phyloP scores from a whole-genome alignment of 2,329 filamentous ascomycete genomes.

The Colletotrichum incanum region DNA sequence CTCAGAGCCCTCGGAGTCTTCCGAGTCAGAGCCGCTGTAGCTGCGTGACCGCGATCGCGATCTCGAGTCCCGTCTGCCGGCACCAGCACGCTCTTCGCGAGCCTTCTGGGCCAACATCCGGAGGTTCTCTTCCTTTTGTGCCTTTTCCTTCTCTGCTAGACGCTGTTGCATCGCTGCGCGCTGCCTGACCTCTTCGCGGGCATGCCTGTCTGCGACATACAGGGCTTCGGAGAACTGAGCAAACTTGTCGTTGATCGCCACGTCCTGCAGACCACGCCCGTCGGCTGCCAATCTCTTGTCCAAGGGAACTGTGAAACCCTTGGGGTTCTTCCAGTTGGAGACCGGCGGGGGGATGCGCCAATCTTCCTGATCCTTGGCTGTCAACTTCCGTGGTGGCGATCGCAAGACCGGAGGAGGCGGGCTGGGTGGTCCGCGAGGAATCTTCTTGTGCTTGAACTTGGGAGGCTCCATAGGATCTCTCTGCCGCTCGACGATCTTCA shows the following conservation, averaged over 20 bases:
- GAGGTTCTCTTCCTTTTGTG: conserved; percentile 92
- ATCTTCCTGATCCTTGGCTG: conserved; percentile 95
- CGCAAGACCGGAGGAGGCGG: conserved; percentile 96
- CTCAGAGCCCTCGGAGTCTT: conserved; percentile 77
- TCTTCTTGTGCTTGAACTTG: conserved; percentile 99
- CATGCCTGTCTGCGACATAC: conserved; percentile 94
- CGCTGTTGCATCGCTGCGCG: conserved; percentile 95
- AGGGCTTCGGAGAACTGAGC: conserved; percentile 95
- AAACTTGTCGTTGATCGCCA: conserved; percentile 98
- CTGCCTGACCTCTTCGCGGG: conserved; percentile 94
- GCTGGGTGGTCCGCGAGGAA: conserved; percentile 91
- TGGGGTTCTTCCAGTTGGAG: conserved; percentile 99
- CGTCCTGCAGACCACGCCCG: conserved; percentile 90
- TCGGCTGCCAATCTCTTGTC: conserved; percentile 97
- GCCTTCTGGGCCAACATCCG: conserved; percentile 92
- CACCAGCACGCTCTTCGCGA: conserved; percentile 81
- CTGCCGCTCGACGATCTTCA: conserved; percentile 98
- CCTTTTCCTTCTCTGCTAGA: conserved; percentile 95
- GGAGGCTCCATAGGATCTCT: conserved; percentile 96
- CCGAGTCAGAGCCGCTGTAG: conserved; percentile 68
- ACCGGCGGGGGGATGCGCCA: conserved; percentile 92
- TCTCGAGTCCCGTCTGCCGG: conserved; percentile 60
- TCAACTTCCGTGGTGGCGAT: conserved; percentile 93
- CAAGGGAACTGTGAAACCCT: conserved; percentile 95
- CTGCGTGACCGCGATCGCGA: conserved; percentile 62